Base-by-base conservation (phyloP, 1,284 basidiomycete species). In the Ganoderma boninense region DNA sequence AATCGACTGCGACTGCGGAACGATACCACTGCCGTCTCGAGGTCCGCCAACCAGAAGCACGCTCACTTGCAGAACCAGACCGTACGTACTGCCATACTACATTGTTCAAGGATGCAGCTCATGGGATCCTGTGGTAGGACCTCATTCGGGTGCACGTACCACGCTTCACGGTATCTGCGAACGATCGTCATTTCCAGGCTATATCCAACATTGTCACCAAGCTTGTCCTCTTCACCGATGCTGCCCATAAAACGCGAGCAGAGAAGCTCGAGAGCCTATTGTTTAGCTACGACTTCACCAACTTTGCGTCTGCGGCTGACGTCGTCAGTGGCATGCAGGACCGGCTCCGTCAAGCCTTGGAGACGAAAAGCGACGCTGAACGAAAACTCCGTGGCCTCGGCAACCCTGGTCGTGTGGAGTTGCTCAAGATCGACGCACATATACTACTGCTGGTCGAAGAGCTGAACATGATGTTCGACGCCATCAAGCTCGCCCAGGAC, bases 131-230 rank as follows among this genome's bases (percentile, higher is more conserved):
- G 14, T 64, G 68, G 59, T 72, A 96, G 93, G 96, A 98, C 83
- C 86, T 97, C 35, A 86, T 97, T 62, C 87, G 90, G 64, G 84
- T 98, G 56, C 87, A 92, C 72, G 90, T 97, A 68, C 97, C 96
- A 0, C 91, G 92, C 40, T 92, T 98, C 79, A 94, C 95, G 0
- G 92, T 98, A n/a, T 91, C 94, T 8, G 97, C 97, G 20, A 95
- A 91, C 72, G 90, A 95, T 54, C 86, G 89, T 59, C 95, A 98
- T 77, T 99, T 97, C 82, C 88, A 92, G 71, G 92, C 92, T 14
- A 91, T 99, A 71, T 97, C 95, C 74, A 92, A 93, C 78, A 91
- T 98, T 72, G 92, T 98, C 73, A 96, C 94, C 8, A 92, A 97
- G 76, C 85, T 99, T 29, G 82, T 97, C 16, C 88, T 98, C 14